These are phyloP conservation scores for Syzygium aromaticum DNA, from an alignment of 345 rosid genomes.

Conservation along the genomic window DNA sequence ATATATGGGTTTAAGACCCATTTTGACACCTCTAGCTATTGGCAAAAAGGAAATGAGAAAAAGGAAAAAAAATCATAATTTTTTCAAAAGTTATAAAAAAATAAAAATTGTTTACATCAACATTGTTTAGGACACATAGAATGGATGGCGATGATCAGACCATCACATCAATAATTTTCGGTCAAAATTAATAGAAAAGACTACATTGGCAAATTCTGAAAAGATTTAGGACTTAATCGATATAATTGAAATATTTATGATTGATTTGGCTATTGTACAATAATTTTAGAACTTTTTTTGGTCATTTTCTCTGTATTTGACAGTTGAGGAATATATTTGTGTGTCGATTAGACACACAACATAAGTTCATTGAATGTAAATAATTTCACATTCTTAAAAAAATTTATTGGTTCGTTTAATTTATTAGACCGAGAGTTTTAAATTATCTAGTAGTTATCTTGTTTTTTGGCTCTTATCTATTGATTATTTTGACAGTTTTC, in stretches of 20 bases:
- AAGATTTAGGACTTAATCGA: no score
- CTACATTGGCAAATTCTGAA: no score
- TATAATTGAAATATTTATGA: no score
- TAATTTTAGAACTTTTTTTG: background rate
- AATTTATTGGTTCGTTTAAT: no score
- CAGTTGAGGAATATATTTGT: background rate
- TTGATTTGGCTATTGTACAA: fast-evolving
- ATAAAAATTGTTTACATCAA: no score
- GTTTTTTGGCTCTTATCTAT: background rate
- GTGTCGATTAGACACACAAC: no score
- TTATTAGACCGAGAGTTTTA: background rate
- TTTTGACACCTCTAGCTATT: no score
- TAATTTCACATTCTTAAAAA: background rate
- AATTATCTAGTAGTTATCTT: background rate
- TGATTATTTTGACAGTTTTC: background rate
- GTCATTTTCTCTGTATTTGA: background rate
- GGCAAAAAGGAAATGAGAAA: background rate
- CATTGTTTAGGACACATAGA: fast-evolving
- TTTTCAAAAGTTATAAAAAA: no score
- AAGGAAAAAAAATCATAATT: no score
- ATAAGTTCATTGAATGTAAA: background rate
- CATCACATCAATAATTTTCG: no score
- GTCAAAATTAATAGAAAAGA: no score
- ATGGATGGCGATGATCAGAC: fast-evolving
- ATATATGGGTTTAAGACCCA: no score